phyloP scores from a whole-genome alignment of 2,329 filamentous ascomycete genomes.

The Calonectria fujianensis region DNA sequence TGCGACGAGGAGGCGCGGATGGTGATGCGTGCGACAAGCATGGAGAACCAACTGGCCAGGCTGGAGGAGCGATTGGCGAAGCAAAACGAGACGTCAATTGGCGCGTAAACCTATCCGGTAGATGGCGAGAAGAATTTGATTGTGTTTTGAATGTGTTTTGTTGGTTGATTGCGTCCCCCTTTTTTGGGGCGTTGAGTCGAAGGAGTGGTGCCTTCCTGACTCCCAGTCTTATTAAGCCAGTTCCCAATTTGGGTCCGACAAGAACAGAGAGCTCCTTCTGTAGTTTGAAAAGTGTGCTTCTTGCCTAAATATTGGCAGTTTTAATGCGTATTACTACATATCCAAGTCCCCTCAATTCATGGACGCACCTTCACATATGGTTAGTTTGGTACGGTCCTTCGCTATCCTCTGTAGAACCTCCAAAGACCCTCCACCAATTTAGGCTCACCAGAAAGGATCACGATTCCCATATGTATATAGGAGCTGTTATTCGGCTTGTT shows the following conservation, averaged over 20 bases:
- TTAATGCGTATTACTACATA: neutral
- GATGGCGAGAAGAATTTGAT: neutral
- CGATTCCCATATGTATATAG: neutral
- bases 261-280: neutral
- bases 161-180: neutral
- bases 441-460: neutral
- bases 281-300: neutral
- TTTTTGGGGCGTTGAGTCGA: neutral
- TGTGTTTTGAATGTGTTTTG: neutral
- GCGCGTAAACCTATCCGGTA: neutral
- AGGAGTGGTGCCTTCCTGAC: neutral
- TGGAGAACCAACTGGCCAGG: constrained; percentile 46
- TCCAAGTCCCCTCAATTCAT: neutral
- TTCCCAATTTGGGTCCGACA: neutral
- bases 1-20: constrained; percentile 54
- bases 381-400: neutral
- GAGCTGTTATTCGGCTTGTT: neutral
- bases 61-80: constrained; percentile 40
- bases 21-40: constrained; percentile 48
- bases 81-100: constrained; percentile 6
- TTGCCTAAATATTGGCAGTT: neutral
- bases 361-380: neutral
- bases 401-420: neutral
- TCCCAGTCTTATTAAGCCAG: neutral
- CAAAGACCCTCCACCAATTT: neutral